Conservation (phyloP, 176 grass and related monocot genomes). For the Cenchrus purpureus region DNA sequence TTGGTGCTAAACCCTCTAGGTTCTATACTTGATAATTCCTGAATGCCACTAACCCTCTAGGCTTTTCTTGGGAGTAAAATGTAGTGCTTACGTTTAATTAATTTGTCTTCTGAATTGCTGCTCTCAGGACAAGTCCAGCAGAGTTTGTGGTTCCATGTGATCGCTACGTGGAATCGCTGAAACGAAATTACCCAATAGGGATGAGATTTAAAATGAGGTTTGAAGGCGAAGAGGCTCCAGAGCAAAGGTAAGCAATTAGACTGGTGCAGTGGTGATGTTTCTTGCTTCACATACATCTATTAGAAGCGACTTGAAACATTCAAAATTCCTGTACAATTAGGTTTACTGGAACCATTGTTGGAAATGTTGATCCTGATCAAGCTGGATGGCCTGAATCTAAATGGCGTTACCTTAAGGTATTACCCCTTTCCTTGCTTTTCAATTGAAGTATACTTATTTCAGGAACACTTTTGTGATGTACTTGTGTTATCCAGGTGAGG, state of each 20-base stretch:
- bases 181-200: constrained; percentile 79
- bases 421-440: background rate
- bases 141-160: constrained; percentile 90
- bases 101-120: constrained; percentile 32
- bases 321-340: constrained; percentile 36
- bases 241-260: constrained; percentile 68
- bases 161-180: constrained; percentile 74
- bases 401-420: constrained; percentile 93
- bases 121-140: constrained; percentile 78
- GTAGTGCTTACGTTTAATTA: background rate
- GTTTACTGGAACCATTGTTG: constrained; percentile 94
- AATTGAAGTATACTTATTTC: constrained; percentile 21
- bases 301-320: background rate
- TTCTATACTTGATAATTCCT: background rate
- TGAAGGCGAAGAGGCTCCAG: constrained; percentile 97
- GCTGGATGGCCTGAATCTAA: constrained; percentile 81
- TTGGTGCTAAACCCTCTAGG: constrained; percentile 34
- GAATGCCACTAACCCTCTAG: background rate
- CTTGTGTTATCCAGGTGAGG: constrained; percentile 57
- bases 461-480: constrained; percentile 12
- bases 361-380: constrained; percentile 68
- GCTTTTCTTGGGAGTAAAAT: background rate
- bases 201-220: constrained; percentile 99
- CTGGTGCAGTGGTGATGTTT: constrained; percentile 22
- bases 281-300: background rate